phyloP scores from a whole-genome alignment of 2,329 filamentous ascomycete genomes.

The Trichoderma sp. region DNA sequence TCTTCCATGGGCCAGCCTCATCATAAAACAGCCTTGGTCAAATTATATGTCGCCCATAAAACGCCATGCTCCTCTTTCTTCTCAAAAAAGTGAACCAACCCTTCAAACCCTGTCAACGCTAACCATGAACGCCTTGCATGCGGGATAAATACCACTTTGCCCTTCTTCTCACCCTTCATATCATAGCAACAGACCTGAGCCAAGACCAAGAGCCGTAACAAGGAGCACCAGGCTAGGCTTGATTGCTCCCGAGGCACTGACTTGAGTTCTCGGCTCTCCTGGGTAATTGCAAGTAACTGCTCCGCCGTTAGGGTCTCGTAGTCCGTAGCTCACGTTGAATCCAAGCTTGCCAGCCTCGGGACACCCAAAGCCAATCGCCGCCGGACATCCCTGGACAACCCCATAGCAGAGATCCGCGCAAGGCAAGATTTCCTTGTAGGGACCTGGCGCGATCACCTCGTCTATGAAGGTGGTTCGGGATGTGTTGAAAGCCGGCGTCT shows the following conservation, averaged over 20 bases:
- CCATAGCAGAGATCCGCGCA: conserved; percentile 86
- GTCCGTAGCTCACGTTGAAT: conserved; percentile 38
- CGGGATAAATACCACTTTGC: not conserved
- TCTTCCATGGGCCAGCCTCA: not conserved
- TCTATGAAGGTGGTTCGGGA: conserved; percentile 76
- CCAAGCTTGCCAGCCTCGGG: conserved; percentile 46
- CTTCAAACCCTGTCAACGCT: not conserved
- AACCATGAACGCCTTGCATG: conserved; percentile 14
- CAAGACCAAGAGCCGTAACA: conserved; percentile 13
- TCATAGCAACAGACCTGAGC: conserved; percentile 5
- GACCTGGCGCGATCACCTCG: conserved; percentile 67
- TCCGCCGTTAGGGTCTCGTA: conserved; percentile 25
- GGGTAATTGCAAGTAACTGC: conserved; percentile 39
- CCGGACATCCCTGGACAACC: conserved; percentile 80
- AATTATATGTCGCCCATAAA: not conserved
- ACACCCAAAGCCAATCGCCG: conserved; percentile 71
- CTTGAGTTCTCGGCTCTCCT: conserved; percentile 35
- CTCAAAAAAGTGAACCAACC: not conserved
- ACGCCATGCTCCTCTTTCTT: conserved; percentile 6
- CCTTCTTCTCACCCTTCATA: not conserved
- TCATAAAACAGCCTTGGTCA: not conserved
- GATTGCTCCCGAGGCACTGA: conserved; percentile 21
- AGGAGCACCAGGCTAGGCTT: conserved; percentile 23
- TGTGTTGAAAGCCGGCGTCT: conserved; percentile 32
- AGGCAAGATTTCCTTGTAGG: conserved; percentile 89